Evolutionary conservation across 2,329 filamentous ascomycete genomes (phyloP).

Genomic region (Talaromyces sp.): DNA sequence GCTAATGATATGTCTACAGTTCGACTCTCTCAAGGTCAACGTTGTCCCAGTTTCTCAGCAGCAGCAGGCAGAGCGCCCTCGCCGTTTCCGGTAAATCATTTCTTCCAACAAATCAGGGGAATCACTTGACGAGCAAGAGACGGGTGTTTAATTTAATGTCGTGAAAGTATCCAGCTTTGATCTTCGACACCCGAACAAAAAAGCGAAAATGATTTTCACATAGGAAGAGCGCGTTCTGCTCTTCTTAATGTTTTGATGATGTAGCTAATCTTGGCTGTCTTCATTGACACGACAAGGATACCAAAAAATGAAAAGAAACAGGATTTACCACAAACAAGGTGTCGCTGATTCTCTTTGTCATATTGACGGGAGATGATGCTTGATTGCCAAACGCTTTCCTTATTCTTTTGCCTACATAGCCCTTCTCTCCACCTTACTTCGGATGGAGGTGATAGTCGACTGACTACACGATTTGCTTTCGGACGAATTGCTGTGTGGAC

Average conservation of each 20-base stretch:
- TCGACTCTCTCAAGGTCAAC: constrained; percentile 96
- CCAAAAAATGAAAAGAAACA: constrained; percentile 38
- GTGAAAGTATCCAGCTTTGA: not conserved
- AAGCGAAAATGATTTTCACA: constrained; percentile 1
- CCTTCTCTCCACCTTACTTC: not conserved
- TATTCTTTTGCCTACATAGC: constrained; percentile 4
- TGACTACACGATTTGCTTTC: not conserved
- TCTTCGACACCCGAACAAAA: constrained; percentile 3
- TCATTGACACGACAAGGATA: constrained; percentile 25
- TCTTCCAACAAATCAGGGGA: not conserved
- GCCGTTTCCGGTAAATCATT: constrained; percentile 59
- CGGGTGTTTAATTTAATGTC: not conserved
- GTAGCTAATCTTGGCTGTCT: constrained; percentile 22
- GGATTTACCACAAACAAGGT: constrained; percentile 60
- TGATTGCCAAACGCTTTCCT: constrained; percentile 69
- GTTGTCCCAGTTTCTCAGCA: constrained; percentile 86
- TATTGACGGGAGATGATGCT: constrained; percentile 65
- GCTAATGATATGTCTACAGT: constrained; percentile 52
- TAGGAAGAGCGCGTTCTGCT: not conserved
- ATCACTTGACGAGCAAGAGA: constrained; percentile 2
- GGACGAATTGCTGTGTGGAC: not conserved
- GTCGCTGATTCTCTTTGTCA: constrained; percentile 72
- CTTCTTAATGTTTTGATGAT: constrained; percentile 10
- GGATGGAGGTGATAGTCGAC: not conserved
- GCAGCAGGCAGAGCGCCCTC: constrained; percentile 76